phyloP scores from a whole-genome alignment of 164 flowering plant species.

The Paratinospora sagittata region DNA sequence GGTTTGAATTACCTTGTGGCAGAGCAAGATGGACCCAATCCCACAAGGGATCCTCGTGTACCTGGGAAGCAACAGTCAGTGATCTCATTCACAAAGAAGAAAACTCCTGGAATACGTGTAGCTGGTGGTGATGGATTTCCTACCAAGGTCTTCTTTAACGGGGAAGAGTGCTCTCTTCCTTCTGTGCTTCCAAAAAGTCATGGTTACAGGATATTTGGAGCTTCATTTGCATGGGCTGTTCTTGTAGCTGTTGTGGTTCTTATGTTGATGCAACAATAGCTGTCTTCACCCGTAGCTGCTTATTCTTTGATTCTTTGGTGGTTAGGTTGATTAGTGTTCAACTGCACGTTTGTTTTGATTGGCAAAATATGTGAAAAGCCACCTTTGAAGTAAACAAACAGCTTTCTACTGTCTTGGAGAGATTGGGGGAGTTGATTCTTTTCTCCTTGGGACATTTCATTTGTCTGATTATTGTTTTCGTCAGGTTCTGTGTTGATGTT shows the following conservation, averaged over 20 bases:
- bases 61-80: slow-evolving; percentile 87
- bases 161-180: slow-evolving; percentile 79
- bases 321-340: slow-evolving; percentile 12
- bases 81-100: slow-evolving; percentile 62
- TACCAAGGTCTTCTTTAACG: slow-evolving; percentile 67
- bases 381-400: not conserved
- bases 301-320: slow-evolving; percentile 41
- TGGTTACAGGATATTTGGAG: slow-evolving; percentile 15
- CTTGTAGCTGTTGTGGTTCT: slow-evolving; percentile 27
- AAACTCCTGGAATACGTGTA: slow-evolving; percentile 49
- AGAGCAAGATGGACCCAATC: slow-evolving; percentile 47
- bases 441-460: not conserved
- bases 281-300: slow-evolving; percentile 14
- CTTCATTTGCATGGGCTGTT: slow-evolving; percentile 11
- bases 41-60: slow-evolving; percentile 44
- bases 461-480: not conserved
- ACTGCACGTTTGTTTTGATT: not conserved
- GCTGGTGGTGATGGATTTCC: slow-evolving; percentile 68
- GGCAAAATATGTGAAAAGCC: slow-evolving; percentile 1
- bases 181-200: slow-evolving; percentile 30
- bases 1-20: slow-evolving; percentile 57
- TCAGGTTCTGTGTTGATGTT: not conserved
- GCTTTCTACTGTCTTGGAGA: not conserved
- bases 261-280: slow-evolving; percentile 32
- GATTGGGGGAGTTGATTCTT: not conserved